phyloP scores from a whole-genome alignment of 139 green algal species.

The Haematococcus sp. region DNA sequence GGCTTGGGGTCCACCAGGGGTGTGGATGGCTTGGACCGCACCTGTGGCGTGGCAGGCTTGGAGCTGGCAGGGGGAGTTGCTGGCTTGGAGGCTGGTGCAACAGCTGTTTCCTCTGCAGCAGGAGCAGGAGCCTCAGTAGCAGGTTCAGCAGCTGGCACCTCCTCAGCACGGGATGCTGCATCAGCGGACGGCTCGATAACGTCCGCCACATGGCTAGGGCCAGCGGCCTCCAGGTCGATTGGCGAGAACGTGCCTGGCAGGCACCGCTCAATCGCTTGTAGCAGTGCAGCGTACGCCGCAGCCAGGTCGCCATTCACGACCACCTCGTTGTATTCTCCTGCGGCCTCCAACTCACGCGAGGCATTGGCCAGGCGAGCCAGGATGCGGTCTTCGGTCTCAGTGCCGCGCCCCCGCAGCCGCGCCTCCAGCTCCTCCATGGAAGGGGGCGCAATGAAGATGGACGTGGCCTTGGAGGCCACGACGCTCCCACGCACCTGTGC shows the following conservation, averaged over 20 bases:
- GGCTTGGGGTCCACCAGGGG: background rate
- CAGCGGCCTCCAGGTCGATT: background rate
- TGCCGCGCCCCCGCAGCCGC: slow-evolving; percentile 71
- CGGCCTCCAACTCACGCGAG: slow-evolving; percentile 57
- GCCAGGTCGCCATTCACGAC: slow-evolving; percentile 78
- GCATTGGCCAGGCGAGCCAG: slow-evolving; percentile 61
- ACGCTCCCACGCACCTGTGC: slow-evolving; percentile 15
- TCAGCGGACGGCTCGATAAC: background rate
- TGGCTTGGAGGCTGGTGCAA: background rate
- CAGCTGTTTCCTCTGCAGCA: background rate
- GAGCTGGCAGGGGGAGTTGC: background rate
- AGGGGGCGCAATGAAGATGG: slow-evolving; percentile 82
- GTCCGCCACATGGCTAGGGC: background rate
- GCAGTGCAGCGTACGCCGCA: slow-evolving; percentile 36
- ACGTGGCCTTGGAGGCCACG: slow-evolving; percentile 49
- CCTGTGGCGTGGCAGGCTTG: too few relatives aligned
- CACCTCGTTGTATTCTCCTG: slow-evolving; percentile 64
- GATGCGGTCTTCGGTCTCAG: slow-evolving; percentile 79
- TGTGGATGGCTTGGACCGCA: too few relatives aligned
- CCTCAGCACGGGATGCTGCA: background rate
- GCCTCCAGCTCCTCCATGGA: slow-evolving; percentile 69
- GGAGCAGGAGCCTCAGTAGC: background rate
- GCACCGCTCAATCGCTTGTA: slow-evolving; percentile 25
- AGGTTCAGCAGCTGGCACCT: background rate
- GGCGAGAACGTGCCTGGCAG: slow-evolving; percentile 14